These are phyloP conservation scores for Musa balbisiana DNA, from an alignment of 202 grass and related monocot genomes.

Conservation along the genomic window DNA sequence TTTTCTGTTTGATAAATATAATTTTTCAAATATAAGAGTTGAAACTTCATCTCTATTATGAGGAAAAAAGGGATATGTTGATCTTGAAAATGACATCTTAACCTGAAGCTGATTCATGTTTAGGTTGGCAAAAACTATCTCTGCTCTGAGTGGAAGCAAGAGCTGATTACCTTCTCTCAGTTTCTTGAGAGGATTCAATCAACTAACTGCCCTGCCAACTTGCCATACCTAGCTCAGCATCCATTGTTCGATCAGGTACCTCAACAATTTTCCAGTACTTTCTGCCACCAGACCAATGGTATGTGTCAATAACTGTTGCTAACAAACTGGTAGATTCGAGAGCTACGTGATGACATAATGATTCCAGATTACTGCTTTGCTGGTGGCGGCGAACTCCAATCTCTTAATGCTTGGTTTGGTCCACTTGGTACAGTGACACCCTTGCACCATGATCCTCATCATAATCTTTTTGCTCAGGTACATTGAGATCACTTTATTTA, in stretches of 20 bases:
- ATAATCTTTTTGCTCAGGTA: constrained; percentile 95
- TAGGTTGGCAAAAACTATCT: constrained; percentile 76
- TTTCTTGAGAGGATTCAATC: constrained; percentile 70
- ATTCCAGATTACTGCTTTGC: constrained; percentile 83
- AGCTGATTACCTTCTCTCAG: constrained; percentile 74
- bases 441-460: constrained; percentile 70
- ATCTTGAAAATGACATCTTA: not conserved
- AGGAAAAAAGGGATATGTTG: too few relatives aligned
- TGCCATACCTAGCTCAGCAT: constrained; percentile 76
- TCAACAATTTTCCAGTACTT: not conserved
- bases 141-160: constrained; percentile 69
- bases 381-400: constrained; percentile 65
- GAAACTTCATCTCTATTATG: too few relatives aligned
- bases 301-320: not conserved
- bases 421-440: constrained; percentile 69
- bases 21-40: too few relatives aligned
- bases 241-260: constrained; percentile 82
- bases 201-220: constrained; percentile 38
- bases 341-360: constrained; percentile 64
- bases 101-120: not conserved
- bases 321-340: constrained; percentile 52
- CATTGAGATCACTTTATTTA: not conserved
- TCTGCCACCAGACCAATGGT: not conserved
- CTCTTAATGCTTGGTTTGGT: constrained; percentile 78
- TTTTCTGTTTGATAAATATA: too few relatives aligned